These are phyloP conservation scores for Fusarium abutilonis DNA, from an alignment of 2,329 filamentous ascomycete species.

Conservation along the genomic window DNA sequence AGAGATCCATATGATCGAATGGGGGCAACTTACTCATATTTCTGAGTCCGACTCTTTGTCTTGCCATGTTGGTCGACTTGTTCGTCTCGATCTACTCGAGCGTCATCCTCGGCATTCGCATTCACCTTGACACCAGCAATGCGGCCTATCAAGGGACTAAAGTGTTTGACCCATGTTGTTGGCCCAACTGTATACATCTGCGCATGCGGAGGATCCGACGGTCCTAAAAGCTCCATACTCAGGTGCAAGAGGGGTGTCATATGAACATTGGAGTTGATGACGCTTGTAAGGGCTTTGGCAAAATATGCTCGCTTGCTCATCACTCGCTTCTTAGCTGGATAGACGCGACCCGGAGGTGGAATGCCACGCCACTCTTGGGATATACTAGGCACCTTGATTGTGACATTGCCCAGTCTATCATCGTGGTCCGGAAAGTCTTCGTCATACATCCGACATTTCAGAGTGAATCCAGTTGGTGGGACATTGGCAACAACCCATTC, in stretches of 20 bases:
- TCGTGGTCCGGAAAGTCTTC: constrained; percentile 89
- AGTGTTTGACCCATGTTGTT: constrained; percentile 81
- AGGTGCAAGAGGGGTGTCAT: constrained; percentile 77
- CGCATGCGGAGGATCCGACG: constrained; percentile 73
- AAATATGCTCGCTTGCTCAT: constrained; percentile 89
- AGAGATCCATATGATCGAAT: background rate
- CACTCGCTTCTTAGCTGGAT: constrained; percentile 81
- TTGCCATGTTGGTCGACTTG: constrained; percentile 41
- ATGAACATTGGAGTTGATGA: constrained; percentile 68
- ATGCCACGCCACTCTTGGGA: constrained; percentile 75
- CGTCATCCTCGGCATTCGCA: constrained; percentile 63
- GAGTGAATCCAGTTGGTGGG: constrained; percentile 78
- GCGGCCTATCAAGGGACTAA: constrained; percentile 87
- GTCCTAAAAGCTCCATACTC: constrained; percentile 81
- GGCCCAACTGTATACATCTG: constrained; percentile 84
- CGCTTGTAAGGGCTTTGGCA: constrained; percentile 72
- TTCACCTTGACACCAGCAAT: constrained; percentile 77
- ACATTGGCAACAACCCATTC: constrained; percentile 91
- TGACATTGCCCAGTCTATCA: constrained; percentile 87
- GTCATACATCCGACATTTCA: constrained; percentile 90
- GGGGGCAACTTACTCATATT: constrained; percentile 74
- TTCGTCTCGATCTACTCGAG: constrained; percentile 32
- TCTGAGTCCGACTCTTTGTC: constrained; percentile 67
- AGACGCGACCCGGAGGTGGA: constrained; percentile 65
- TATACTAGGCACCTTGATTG: constrained; percentile 70